Evolutionary conservation across 805 yeast genomes (phyloP), one percentile per base, ranked within the genome.

Genomic region (Yarrowia sp.): DNA sequence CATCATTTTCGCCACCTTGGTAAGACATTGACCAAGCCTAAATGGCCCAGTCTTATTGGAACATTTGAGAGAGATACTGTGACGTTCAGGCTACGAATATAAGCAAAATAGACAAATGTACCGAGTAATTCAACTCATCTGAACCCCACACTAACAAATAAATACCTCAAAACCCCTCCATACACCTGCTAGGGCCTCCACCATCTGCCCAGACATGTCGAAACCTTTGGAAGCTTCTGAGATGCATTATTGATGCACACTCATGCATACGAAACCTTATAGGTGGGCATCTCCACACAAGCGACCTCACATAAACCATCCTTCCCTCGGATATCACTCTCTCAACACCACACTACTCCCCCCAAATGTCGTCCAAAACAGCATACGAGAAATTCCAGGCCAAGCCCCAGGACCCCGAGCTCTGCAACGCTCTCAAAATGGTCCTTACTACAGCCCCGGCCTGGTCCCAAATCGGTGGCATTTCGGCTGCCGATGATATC

Each of bases 221-320:
- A 48, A 48, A 48, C 55, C 55, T 48, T 48, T 48, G 55, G 55
- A 48, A 48, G 55, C 55, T 48, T 48, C 55, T 18, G 31, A 28
- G 8, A 3, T 17, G 55, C 55, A 48, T 17, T 3, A 18, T 4
- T 2, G 8, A 48, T 48, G 55, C 55, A 33, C 32, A 1, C 3
- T 1, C 13, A 48, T 48, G 55, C 41, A 48, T 48, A 48, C 55
- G 41, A 48, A 48, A 48, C 55, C 41, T 31, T 33, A 35, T 33
- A n/a, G 6, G 14, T 15, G 39, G 32, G 15, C 55, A 33, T 48
- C 55, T 48, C 55, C 55, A 48, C 55, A 48, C 28, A 32, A 8
- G 33, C 13, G 32, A 13, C 55, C 33, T 48, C 41, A 7, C 55
- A 48, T 48, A 33, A 15, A 17, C 55, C 39, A 33, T 8, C 41